Evolutionary conservation across 208 protist genomes (phyloP), one percentile per base, ranked within the genome.

Genomic region (Crithidia bombi): DNA sequence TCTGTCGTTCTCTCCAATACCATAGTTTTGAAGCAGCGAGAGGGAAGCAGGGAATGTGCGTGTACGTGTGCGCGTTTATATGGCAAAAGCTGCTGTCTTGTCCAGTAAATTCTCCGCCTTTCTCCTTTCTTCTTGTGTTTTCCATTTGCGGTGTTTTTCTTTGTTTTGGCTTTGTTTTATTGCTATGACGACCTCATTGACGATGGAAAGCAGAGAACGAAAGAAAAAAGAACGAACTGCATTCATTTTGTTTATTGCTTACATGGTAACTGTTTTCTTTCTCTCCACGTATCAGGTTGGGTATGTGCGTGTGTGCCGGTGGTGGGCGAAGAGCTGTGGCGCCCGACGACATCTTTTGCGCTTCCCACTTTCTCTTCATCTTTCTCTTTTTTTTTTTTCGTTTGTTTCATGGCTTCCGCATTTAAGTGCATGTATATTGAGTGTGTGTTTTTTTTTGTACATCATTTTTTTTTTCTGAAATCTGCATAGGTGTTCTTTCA

Each of bases 371-470:
- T 66, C n/a, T 56, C 30, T 55, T 19, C 19, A 9, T 36, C 30
- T 66, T 55, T 52, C 64, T 61, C 32, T 61, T 61, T 51, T 65
- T 30, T 50, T 41, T 50, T 52, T 47, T 68, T 69, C 1, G 6
- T 12, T 41, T 41, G 9, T 41, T 41, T 41, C 36, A 41, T 41
- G 12, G 6, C 9, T 15, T 41, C 36, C 9, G 6, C 12, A 41
- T 12, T 41, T 12, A 12, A 6, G 6, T 41, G 12, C 36, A 6
- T 12, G 12, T n/a, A n/a, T n/a, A n/a, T n/a, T n/a, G n/a, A n/a
- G n/a, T n/a, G n/a, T n/a, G n/a, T n/a, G n/a, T n/a, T n/a, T n/a
- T n/a, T n/a, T n/a, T n/a, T n/a, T n/a, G n/a, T n/a, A n/a, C n/a
- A n/a, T n/a, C n/a, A n/a, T n/a, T n/a, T n/a, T n/a, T 41, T 41